Evolutionary conservation across 148 eudicot species (phyloP).

Genomic region (Persicaria maculosa): DNA sequence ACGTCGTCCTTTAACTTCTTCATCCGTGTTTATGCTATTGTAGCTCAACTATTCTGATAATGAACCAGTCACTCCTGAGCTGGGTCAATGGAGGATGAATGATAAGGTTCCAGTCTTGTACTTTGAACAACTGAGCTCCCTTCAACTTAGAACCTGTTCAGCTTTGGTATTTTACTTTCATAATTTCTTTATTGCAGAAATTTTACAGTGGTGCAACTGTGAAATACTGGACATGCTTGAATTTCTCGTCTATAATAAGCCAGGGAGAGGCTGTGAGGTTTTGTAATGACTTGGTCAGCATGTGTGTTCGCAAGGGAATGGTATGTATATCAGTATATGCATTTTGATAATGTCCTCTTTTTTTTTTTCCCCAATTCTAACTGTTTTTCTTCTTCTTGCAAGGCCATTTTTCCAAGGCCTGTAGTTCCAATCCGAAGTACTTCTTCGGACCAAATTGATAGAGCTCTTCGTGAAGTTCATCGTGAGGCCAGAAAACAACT

Average conservation of each 20-base stretch:
- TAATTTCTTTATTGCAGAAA: constrained; percentile 34
- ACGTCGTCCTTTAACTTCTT: background rate
- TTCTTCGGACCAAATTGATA: background rate
- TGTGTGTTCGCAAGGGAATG: constrained; percentile 76
- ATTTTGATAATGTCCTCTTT: constrained; percentile 1
- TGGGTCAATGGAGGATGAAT: constrained; percentile 91
- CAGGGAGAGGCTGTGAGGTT: constrained; percentile 17
- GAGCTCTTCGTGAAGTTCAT: constrained; percentile 9
- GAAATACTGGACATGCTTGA: constrained; percentile 51
- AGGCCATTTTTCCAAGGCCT: background rate
- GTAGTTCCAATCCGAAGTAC: background rate
- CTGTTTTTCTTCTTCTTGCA: background rate
- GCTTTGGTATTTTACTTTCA: background rate
- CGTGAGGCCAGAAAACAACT: background rate
- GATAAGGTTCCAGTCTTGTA: constrained; percentile 41
- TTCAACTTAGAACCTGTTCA: background rate
- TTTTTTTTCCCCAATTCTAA: background rate
- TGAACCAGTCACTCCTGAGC: constrained; percentile 39
- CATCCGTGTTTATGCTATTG: background rate
- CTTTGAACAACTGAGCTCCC: background rate
- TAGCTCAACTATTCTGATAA: constrained; percentile 12
- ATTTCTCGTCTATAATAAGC: constrained; percentile 31
- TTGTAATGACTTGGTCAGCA: constrained; percentile 33
- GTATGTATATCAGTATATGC: constrained; percentile 28
- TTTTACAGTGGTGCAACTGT: constrained; percentile 60